A percentile compares a stretch with the other conserved stretches of the same genome.
phyloP scores from a whole-genome alignment of 805 yeast genomes.

The Hanseniaspora lachancei region DNA sequence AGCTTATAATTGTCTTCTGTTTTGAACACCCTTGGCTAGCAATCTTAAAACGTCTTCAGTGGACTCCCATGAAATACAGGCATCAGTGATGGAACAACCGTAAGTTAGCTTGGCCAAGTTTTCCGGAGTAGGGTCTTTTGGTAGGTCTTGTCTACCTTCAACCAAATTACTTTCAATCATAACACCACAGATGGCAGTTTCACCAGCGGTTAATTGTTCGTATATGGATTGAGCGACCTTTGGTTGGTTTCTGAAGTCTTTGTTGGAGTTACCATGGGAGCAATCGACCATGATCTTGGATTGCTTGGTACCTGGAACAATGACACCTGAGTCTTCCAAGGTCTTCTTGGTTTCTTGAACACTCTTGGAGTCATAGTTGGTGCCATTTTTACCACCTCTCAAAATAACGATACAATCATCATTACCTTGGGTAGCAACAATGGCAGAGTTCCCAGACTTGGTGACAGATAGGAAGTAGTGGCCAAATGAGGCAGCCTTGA shows the following conservation, averaged over 20 bases:
- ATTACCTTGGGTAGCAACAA: slow-evolving; percentile 91
- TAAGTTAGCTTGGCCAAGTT: slow-evolving; percentile 53
- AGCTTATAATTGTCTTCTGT: slow-evolving; percentile 43
- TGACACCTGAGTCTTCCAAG: slow-evolving; percentile 38
- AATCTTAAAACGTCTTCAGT: slow-evolving; percentile 69
- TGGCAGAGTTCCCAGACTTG: slow-evolving; percentile 91
- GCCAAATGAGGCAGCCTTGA: slow-evolving; percentile 79
- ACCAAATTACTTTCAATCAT: slow-evolving; percentile 91
- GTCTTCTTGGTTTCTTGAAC: slow-evolving; percentile 55
- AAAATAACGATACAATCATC: slow-evolving; percentile 78
- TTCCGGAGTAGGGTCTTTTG: slow-evolving; percentile 35
- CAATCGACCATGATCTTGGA: slow-evolving; percentile 90
- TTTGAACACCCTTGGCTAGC: slow-evolving; percentile 69
- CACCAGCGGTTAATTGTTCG: slow-evolving; percentile 67
- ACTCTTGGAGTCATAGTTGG: slow-evolving; percentile 71
- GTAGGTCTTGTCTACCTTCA: slow-evolving; percentile 89
- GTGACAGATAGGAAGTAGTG: slow-evolving; percentile 93
- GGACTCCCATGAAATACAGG: slow-evolving; percentile 85
- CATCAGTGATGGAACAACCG: slow-evolving; percentile 96
- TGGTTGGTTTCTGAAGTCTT: slow-evolving; percentile 88
- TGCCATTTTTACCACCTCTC: slow-evolving; percentile 91
- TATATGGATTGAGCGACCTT: slow-evolving; percentile 66
- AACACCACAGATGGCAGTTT: slow-evolving; percentile 68
- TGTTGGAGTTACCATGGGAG: slow-evolving; percentile 90
- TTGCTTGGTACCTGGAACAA: slow-evolving; percentile 31